Conservation (phyloP, 495 filamentous ascomycete genomes). For the Trichoderma asperelloides region DNA sequence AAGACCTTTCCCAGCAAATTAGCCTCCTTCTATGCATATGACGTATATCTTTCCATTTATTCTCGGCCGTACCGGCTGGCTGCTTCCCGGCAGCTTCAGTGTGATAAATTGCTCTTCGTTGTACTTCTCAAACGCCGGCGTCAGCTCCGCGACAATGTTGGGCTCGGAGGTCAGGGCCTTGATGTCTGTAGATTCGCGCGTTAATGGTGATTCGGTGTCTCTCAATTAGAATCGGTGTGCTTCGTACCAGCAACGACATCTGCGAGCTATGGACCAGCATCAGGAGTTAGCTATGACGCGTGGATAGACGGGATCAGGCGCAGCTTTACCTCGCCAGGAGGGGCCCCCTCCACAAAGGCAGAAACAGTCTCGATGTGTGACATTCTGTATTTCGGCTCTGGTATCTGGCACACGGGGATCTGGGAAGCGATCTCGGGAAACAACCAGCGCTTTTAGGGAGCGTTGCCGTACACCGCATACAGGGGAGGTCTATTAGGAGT, state of each 20-base stretch:
- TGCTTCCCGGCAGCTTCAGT: constrained; percentile 79
- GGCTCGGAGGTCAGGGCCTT: constrained; percentile 72
- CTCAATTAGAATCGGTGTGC: constrained; percentile 9
- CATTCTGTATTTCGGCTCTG: constrained; percentile 19
- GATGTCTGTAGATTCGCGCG: constrained; percentile 54
- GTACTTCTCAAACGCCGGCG: constrained; percentile 84
- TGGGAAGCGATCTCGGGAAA: neutral
- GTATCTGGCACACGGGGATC: neutral
- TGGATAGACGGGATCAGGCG: neutral
- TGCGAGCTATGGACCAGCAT: constrained; percentile 49
- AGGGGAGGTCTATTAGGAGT: neutral
- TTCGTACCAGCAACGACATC: constrained; percentile 80
- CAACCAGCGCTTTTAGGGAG: neutral
- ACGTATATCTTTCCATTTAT: constrained; percentile 14
- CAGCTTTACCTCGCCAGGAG: constrained; percentile 83
- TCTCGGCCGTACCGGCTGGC: constrained; percentile 48
- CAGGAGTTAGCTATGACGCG: neutral
- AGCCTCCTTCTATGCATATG: neutral
- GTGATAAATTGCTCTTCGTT: constrained; percentile 89
- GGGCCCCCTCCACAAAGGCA: constrained; percentile 88
- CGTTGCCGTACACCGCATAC: constrained; percentile 3
- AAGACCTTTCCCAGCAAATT: constrained; percentile 49
- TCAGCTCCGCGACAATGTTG: constrained; percentile 56
- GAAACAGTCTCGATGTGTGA: constrained; percentile 56
- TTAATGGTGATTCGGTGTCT: neutral